phyloP scores from a whole-genome alignment of 176 grass and related monocot genomes.

The Oryza nivara region DNA sequence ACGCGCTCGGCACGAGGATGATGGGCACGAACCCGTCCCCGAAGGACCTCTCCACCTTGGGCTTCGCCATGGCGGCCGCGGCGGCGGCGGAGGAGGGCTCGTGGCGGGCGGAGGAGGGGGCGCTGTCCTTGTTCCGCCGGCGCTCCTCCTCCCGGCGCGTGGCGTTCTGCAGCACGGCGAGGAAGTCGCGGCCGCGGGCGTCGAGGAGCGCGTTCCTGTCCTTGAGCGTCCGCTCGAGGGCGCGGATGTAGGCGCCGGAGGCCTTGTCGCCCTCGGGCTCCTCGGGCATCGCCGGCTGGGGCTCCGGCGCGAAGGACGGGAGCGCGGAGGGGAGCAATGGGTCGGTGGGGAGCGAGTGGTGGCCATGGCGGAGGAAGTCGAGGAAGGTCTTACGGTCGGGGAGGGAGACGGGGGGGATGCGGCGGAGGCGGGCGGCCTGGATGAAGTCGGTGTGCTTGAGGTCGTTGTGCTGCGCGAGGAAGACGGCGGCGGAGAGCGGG shows the following conservation, averaged over 20 bases:
- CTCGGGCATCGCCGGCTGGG: constrained; percentile 48
- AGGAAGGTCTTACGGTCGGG: constrained; percentile 88
- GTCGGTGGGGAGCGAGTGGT: constrained; percentile 58
- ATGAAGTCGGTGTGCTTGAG: constrained; percentile 95
- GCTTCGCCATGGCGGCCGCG: constrained; percentile 36
- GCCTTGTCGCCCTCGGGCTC: constrained; percentile 35
- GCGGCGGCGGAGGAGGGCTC: constrained; percentile 41
- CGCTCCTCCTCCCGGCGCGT: constrained; percentile 74
- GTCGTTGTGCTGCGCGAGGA: constrained; percentile 84
- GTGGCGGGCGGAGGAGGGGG: constrained; percentile 48
- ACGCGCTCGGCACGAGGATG: constrained; percentile 96
- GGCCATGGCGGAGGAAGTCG: constrained; percentile 75
- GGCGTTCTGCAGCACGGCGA: constrained; percentile 50
- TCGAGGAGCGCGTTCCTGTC: constrained; percentile 78
- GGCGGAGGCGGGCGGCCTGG: constrained; percentile 74
- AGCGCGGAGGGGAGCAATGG: constrained; percentile 54
- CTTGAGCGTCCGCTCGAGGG: constrained; percentile 76
- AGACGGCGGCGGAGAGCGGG: constrained; percentile 75
- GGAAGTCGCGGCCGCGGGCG: constrained; percentile 86
- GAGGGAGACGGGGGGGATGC: constrained; percentile 79
- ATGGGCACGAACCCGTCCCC: constrained; percentile 77
- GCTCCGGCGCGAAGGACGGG: constrained; percentile 29
- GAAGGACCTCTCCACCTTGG: constrained; percentile 56
- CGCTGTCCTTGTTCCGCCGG: constrained; percentile 66
- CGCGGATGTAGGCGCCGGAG: constrained; percentile 38